These are phyloP conservation scores for Sphaceloma murrayae DNA, from an alignment of 2,329 filamentous ascomycete genomes.

Conservation along the genomic window DNA sequence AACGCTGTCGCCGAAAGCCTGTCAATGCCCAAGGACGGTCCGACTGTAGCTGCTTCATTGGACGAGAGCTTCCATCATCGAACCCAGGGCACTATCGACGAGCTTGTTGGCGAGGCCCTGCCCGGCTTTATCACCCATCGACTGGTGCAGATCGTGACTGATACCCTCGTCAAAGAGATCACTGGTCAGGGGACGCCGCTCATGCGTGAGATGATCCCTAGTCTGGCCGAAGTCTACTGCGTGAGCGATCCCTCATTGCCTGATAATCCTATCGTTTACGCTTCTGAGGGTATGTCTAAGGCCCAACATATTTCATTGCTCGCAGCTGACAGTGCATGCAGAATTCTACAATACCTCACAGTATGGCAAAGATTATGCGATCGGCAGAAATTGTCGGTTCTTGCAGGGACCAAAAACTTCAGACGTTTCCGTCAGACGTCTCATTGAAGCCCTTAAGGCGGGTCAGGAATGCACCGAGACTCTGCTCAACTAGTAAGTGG, in stretches of 20 bases:
- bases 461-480: slow-evolving; percentile 37
- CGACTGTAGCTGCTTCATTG: slow-evolving; percentile 28
- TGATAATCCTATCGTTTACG: slow-evolving; percentile 39
- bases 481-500: slow-evolving; percentile 33
- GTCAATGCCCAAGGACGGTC: background rate
- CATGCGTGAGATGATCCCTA: slow-evolving; percentile 34
- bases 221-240: slow-evolving; percentile 39
- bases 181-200: slow-evolving; percentile 33
- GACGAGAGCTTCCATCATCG: slow-evolving; percentile 32
- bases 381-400: slow-evolving; percentile 31
- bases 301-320: background rate
- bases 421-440: slow-evolving; percentile 26
- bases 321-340: slow-evolving; percentile 17
- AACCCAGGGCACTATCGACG: slow-evolving; percentile 27
- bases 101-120: slow-evolving; percentile 33
- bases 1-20: slow-evolving; percentile 34
- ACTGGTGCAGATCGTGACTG: slow-evolving; percentile 33
- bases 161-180: slow-evolving; percentile 36
- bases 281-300: slow-evolving; percentile 29
- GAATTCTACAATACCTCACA: slow-evolving; percentile 38
- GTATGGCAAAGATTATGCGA: slow-evolving; percentile 35
- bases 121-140: slow-evolving; percentile 36
- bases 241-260: slow-evolving; percentile 35
- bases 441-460: slow-evolving; percentile 29
- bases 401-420: slow-evolving; percentile 17